Base-by-base conservation (phyloP, 2,329 filamentous ascomycete genomes). In the Monosporascus sp. region DNA sequence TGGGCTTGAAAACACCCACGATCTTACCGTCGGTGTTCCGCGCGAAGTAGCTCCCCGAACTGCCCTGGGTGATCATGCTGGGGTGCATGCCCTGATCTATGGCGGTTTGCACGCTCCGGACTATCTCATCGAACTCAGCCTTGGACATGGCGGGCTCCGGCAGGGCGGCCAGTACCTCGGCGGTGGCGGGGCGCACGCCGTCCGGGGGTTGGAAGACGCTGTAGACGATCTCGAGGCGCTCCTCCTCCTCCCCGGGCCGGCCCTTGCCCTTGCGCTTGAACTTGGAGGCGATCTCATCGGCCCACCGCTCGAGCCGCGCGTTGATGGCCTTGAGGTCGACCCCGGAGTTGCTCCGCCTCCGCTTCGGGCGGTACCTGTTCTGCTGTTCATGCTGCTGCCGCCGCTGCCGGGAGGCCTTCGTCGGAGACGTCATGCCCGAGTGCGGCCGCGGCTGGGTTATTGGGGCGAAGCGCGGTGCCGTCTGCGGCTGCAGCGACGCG, bases 251-350 rank as follows among this genome's bases (percentile, higher is more conserved):
- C 45, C 85, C 77, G 9, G 69, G 73, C 64, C 84, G 86, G 48
- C 86, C 88, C 68, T 85, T 90, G 51, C 87, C 84, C 63, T 85
- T 86, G 20, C 92, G 89, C 76, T 96, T 97, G 80, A 99, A 97
- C 64, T 95, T 94, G 61, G 90, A 89, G 31, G 94, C 92, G 65
- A 99, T 97, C 73, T 99, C 94, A 63, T 97, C 94, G 17, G 94
- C 94, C 94, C 94, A 99, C 68, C 89, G 82, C 73, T 99, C 94
- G 25, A 99, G 76, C 24, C 94, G 82, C 54, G 93, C 92, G 71
- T 99, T 99, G 72, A 99, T 97, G 55, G 94, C 94, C 70, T 97
- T 97, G 67, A 99, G 89, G 66, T 99, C 94, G 18, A 99, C 93
- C 3, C 92, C 93, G 20, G 90, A 90, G 63, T 92, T 94, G 67